These are phyloP conservation scores for Sporisorium scitamineum DNA, from an alignment of 1,284 basidiomycete species.

Conservation along the genomic window DNA sequence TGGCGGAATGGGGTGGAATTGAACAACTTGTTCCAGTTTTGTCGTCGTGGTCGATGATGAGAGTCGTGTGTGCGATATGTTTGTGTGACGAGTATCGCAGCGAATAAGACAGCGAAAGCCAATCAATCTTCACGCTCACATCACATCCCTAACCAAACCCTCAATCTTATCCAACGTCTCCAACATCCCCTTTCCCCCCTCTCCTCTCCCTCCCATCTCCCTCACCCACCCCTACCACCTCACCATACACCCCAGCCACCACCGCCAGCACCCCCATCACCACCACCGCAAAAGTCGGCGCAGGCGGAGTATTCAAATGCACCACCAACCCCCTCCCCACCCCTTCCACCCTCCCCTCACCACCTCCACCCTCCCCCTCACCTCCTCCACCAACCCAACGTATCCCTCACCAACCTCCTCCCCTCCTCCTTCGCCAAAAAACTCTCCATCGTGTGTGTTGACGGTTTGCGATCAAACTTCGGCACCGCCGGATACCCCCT, in stretches of 20 bases:
- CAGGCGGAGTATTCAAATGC: constrained; percentile 44
- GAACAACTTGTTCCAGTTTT: not conserved
- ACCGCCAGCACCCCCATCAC: constrained; percentile 13
- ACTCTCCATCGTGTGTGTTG: not conserved
- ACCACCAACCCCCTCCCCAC: constrained; percentile 6
- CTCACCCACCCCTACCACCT: not conserved
- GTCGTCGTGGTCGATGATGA: not conserved
- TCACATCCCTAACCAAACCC: not conserved
- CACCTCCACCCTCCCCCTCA: not conserved
- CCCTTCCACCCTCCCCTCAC: not conserved
- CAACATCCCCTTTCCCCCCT: not conserved
- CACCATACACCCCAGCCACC: not conserved
- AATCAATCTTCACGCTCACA: not conserved
- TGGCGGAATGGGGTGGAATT: not conserved
- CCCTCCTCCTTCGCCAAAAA: too few species aligned
- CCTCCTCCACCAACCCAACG: not conserved
- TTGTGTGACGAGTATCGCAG: too few species aligned
- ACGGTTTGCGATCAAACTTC: constrained; percentile 10
- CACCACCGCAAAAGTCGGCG: constrained; percentile 40
- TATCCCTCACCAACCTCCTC: too few species aligned
- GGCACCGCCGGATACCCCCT: too few species aligned
- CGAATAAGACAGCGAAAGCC: too few species aligned
- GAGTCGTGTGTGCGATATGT: not conserved
- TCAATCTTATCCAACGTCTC: not conserved
- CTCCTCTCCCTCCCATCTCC: not conserved